Base-by-base conservation (phyloP, 805 yeast genomes). In the Candida hispaniensis region DNA sequence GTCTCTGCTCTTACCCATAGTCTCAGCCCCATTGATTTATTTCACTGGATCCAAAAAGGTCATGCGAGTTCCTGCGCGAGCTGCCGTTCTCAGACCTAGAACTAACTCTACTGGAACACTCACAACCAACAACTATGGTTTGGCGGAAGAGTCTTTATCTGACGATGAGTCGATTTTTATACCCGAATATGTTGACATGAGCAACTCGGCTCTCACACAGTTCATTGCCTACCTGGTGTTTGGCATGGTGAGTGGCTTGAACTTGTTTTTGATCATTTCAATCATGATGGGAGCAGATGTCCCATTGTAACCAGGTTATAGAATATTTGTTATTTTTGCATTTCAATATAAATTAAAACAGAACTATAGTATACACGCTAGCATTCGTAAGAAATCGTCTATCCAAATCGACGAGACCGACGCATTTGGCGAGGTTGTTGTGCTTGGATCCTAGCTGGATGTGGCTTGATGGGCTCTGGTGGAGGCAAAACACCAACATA, bases 11-110 rank as follows among this genome's bases (percentile, higher is more conserved):
- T 63, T 85, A 39, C 96, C 96, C 1, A 71, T 82, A 42, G 91
- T 85, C 5, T 73, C 85, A 24, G 94, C 94, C 0, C 96, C 96
- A 14, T 63, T 85, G 49, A 75, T 83, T 40, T 77, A 73, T 53
- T 81, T 83, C 54, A 83, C 94, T 0, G 72, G 81, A 42, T 69
- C 69, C 34, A 73, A 72, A 47, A 56, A 64, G 33, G 71, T 73
- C 41, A 79, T 79, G 91, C 61, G 69, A 28, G 61, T 58, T 6
- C 55, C 36, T 10, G 27, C 36, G 28, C 23, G 10, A 11, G 36
- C 36, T 17, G 28, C 36, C 9, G 21, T 32, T 5, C 16, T 32
- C 17, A 21, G 36, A 4, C 28, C 28, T 13, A 21, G 36, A 32
- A 2, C 18, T n/a, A 32, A 32, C 36, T 32, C 36, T 18, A 23